These are phyloP conservation scores for Prunus dulcis DNA, from an alignment of 306 rosid species.

Conservation along the genomic window DNA sequence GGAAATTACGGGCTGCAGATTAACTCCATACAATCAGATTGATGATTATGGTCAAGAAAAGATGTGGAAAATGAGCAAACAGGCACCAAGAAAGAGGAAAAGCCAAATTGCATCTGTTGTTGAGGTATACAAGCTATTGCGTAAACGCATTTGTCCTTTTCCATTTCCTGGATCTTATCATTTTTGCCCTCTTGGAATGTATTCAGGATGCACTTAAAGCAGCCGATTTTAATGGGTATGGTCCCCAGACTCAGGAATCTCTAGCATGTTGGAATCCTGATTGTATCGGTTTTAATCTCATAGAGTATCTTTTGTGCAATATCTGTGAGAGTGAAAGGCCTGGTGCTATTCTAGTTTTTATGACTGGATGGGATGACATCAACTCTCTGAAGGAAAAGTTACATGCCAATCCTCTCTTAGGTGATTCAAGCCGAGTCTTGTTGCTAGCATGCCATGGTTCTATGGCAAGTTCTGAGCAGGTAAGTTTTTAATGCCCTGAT, in stretches of 20 bases:
- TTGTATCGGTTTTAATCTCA: conserved; percentile 79
- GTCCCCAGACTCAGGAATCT: conserved; percentile 76
- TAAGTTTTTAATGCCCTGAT: conserved; percentile 29
- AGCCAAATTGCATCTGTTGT: conserved; percentile 88
- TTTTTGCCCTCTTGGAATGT: conserved; percentile 20
- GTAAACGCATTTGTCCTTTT: conserved; percentile 1
- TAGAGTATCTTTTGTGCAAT: conserved; percentile 66
- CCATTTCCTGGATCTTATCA: conserved; percentile 17
- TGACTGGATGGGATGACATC: conserved; percentile 99
- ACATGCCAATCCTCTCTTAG: conserved; percentile 61
- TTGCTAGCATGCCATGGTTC: conserved; percentile 93
- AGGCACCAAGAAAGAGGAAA: conserved; percentile 92
- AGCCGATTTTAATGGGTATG: conserved; percentile 69
- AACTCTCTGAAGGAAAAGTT: conserved; percentile 83
- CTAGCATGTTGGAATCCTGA: conserved; percentile 94
- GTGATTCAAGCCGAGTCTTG: conserved; percentile 67
- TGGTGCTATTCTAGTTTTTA: conserved; percentile 90
- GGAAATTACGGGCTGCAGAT: conserved; percentile 68
- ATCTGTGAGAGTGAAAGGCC: conserved; percentile 78
- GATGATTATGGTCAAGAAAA: conserved; percentile 95
- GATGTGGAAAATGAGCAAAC: conserved; percentile 88
- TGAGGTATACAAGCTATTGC: conserved; percentile 51
- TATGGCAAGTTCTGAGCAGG: conserved; percentile 95
- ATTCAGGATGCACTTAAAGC: conserved; percentile 75
- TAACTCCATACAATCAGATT: conserved; percentile 80